These are phyloP conservation scores for Botryosphaeria dothidea DNA, from an alignment of 2,329 filamentous ascomycete species.

Conservation along the genomic window DNA sequence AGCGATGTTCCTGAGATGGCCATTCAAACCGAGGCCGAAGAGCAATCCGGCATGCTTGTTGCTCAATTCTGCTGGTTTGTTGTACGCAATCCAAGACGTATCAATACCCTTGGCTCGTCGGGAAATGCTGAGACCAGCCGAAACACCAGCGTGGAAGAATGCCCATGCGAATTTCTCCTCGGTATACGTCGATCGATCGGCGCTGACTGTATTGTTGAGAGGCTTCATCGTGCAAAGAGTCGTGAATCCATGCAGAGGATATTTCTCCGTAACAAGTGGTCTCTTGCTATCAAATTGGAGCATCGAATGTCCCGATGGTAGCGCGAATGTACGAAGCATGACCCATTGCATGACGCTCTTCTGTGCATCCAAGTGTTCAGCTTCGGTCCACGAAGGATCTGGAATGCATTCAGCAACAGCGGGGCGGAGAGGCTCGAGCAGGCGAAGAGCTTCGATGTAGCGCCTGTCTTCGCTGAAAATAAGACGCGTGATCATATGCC, in stretches of 20 bases:
- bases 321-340: constrained; percentile 82
- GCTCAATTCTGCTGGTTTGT: constrained; percentile 88
- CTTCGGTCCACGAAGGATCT: constrained; percentile 77
- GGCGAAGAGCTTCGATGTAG: constrained; percentile 77
- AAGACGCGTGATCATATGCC: constrained; percentile 76
- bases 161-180: constrained; percentile 99
- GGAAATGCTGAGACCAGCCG: constrained; percentile 90
- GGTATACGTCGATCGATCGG: constrained; percentile 81
- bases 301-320: constrained; percentile 83
- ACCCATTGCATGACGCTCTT: constrained; percentile 86
- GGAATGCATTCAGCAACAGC: constrained; percentile 76
- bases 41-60: constrained; percentile 96
- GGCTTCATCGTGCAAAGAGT: constrained; percentile 90
- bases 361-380: constrained; percentile 86
- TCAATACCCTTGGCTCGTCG: constrained; percentile 90
- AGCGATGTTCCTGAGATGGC: constrained; percentile 88
- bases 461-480: constrained; percentile 92
- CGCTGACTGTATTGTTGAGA: constrained; percentile 87
- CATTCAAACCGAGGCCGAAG: constrained; percentile 86
- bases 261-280: constrained; percentile 89
- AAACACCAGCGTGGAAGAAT: constrained; percentile 95
- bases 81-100: constrained; percentile 98
- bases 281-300: constrained; percentile 85
- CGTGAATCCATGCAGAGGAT: constrained; percentile 86
- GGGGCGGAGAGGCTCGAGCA: constrained; percentile 83